These are phyloP conservation scores for Phylloporus sp. DNA, from an alignment of 768 basidiomycete species.

Conservation along the genomic window DNA sequence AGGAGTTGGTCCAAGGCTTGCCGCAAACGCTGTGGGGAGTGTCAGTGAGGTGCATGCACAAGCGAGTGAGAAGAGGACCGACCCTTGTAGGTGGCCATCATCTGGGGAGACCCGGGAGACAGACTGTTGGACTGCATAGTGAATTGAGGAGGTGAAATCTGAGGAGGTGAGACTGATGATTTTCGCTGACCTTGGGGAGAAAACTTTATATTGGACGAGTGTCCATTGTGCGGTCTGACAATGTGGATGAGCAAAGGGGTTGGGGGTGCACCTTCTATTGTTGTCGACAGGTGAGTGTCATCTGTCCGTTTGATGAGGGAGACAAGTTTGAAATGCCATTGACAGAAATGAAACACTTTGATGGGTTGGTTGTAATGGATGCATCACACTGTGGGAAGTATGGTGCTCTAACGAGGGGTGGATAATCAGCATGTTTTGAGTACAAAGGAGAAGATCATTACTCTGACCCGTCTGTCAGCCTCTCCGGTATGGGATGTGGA, in stretches of 20 bases:
- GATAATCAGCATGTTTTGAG: too few relatives aligned
- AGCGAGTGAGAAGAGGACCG: not conserved
- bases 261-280: not conserved
- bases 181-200: conserved; percentile 1
- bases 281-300: not conserved
- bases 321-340: not conserved
- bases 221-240: not conserved
- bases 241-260: conserved; percentile 1
- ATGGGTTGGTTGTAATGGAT: too few relatives aligned
- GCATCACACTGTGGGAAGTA: too few relatives aligned
- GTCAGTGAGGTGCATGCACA: not conserved
- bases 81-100: conserved; percentile 7
- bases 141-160: not conserved
- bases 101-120: conserved; percentile 6
- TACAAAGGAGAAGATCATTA: too few relatives aligned
- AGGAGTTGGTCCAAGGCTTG: not conserved
- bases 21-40: conserved; percentile 3
- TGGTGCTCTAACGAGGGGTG: too few relatives aligned
- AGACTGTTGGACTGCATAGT: conserved; percentile 3
- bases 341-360: not conserved
- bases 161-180: not conserved
- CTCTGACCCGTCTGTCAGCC: too few relatives aligned
- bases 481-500: too few relatives aligned
- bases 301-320: too few relatives aligned
- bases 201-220: conserved; percentile 8